Conservation (phyloP, 2,329 filamentous ascomycete genomes). For the Monosporascus sp. region DNA sequence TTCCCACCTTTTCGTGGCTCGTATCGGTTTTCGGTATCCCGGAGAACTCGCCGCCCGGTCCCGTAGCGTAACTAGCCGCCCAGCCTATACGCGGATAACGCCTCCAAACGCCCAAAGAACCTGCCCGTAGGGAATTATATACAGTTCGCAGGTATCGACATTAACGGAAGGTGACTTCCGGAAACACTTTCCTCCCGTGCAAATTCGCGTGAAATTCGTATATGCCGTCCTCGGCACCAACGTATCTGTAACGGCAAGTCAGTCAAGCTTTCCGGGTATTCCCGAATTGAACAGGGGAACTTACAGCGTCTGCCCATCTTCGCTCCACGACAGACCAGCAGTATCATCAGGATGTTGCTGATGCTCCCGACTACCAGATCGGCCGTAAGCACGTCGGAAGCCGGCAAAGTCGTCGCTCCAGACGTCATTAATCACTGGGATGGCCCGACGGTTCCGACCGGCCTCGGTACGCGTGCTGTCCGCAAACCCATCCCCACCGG, state of each 20-base stretch:
- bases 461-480: slow-evolving; percentile 23
- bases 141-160: not conserved
- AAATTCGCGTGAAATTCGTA: slow-evolving; percentile 69
- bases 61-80: not conserved
- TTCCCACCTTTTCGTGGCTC: too few relatives aligned
- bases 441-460: slow-evolving; percentile 22
- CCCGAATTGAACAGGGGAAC: slow-evolving; percentile 21
- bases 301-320: slow-evolving; percentile 56
- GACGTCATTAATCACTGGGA: slow-evolving; percentile 27
- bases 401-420: slow-evolving; percentile 24
- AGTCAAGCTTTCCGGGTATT: slow-evolving; percentile 14
- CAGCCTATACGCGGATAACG: not conserved
- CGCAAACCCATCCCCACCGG: slow-evolving; percentile 18
- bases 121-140: not conserved
- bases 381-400: slow-evolving; percentile 21
- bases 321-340: slow-evolving; percentile 58
- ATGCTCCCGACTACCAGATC: slow-evolving; percentile 29
- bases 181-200: slow-evolving; percentile 54
- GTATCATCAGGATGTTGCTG: slow-evolving; percentile 52
- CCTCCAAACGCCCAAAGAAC: not conserved
- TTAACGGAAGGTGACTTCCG: slow-evolving; percentile 51
- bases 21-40: too few relatives aligned
- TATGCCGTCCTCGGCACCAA: slow-evolving; percentile 67
- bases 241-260: slow-evolving; percentile 40
- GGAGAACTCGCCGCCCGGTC: too few relatives aligned